phyloP scores from a whole-genome alignment of 2,329 filamentous ascomycete genomes.

The Lasiodiplodia sp. region DNA sequence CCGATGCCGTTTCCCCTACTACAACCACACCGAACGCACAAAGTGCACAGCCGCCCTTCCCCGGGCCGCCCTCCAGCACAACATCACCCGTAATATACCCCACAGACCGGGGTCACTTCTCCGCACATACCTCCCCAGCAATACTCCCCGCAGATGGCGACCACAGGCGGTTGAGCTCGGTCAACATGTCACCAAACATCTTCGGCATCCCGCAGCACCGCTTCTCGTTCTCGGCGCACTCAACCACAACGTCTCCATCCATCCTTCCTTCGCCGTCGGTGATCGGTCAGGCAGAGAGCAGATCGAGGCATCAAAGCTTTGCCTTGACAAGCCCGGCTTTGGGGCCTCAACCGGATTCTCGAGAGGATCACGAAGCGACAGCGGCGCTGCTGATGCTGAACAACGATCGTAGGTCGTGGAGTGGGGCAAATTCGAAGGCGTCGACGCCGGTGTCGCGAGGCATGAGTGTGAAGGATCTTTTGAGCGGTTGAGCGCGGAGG shows the following conservation, averaged over 20 bases:
- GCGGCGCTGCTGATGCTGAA: constrained; percentile 89
- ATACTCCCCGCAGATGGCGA: constrained; percentile 51
- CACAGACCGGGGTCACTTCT: constrained; percentile 51
- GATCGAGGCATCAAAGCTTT: constrained; percentile 33
- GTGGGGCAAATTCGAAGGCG: constrained; percentile 33
- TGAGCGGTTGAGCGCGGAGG: constrained; percentile 42
- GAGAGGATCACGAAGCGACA: constrained; percentile 75
- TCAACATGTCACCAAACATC: constrained; percentile 45
- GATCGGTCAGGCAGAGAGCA: constrained; percentile 10
- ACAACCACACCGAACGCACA: constrained; percentile 18
- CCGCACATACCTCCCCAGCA: constrained; percentile 44
- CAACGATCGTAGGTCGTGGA: constrained; percentile 69
- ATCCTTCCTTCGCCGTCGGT: constrained; percentile 42
- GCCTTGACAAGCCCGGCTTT: constrained; percentile 46
- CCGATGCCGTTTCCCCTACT: constrained; percentile 44
- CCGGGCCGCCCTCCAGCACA: constrained; percentile 35
- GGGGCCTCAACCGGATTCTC: constrained; percentile 44
- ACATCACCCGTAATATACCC: constrained; percentile 46
- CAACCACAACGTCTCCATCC: constrained; percentile 44
- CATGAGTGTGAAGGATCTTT: constrained; percentile 57
- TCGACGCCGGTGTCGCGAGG: constrained; percentile 32
- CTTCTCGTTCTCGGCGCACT: constrained; percentile 47
- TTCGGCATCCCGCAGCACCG: constrained; percentile 33
- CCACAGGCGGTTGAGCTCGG: constrained; percentile 39
- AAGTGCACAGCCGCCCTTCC: background rate